Base-by-base conservation (phyloP, 2,329 filamentous ascomycete species). In the Diplocarpon mali region DNA sequence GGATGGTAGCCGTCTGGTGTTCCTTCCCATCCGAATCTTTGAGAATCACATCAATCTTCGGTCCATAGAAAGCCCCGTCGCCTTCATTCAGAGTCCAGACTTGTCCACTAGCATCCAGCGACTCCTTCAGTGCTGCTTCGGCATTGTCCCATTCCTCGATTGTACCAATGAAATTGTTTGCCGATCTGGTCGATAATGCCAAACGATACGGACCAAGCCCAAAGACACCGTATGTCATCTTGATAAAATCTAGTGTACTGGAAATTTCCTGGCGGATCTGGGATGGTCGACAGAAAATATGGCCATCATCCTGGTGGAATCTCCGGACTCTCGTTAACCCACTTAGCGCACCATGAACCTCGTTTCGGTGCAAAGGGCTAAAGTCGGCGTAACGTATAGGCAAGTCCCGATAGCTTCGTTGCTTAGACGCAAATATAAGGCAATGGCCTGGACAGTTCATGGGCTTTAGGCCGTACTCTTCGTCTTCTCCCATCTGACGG, bases 361-460 rank as follows among this genome's bases (percentile, higher is more conserved):
- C 87, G 60, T 94, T 93, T 38, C 88, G 74, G 62, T 92, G 85
- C n/a, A 93, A 70, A 1, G 85, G 78, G 57, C 85, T 86, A 59
- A 94, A 94, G 63, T 94, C 88, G 45, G 87, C 85, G 64, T 86
- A 87, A 56, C 87, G 79, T 49, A 93, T 74, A 1, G 88, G 87
- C 14, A 94, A 68, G 52, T 94, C 84, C 52, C 82, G 76, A 64
- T 90, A 90, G 54, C 81, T 87, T 49, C 80, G 78, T 46, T 73
- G 72, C 53, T 81, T 75, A 38, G 81, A 81, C 48, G 76, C 80
- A 61, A 93, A 94, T 50, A 94, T 75, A 51, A 94, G 69, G 61
- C 86, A 93, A 64, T 94, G 87, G 2, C 86, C 87, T 0, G 87
- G 87, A 60, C 87, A 94, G 61, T 94, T 94, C 87, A 94, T 94